Base-by-base conservation (phyloP, 177 flowering plant genomes). In the Vitis hybrid region DNA sequence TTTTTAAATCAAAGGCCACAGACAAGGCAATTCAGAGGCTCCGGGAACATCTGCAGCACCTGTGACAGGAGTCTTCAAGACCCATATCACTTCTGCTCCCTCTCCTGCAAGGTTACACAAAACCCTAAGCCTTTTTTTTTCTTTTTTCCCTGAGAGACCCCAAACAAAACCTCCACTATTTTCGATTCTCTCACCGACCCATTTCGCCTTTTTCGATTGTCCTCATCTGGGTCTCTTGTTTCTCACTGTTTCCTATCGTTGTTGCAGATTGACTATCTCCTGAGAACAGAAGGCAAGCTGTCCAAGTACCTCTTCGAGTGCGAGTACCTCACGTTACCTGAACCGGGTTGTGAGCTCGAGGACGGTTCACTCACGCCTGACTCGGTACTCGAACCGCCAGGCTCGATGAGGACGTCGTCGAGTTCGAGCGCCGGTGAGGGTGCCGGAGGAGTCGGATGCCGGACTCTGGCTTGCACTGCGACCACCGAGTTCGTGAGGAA, bases 31-130 rank as follows among this genome's bases (percentile, higher is more conserved):
- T 79, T 73, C 74, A 82, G 88, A 74, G 88, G 85, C 75, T 80
- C 93, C 72, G 88, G 89, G 48, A 91, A 84, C 79, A 41, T 72
- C 71, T 91, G 98, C 84, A 66, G 70, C 74, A 87, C 87, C 74
- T 91, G 98, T 62, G 88, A 87, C 77, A 87, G 97, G 68, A 77
- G 82, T 79, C 83, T 93, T 24, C 95, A 87, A 79, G 89, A 88
- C 46, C 87, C 89, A 51, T 89, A 74, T 67, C 87, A 85, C 78
- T 91, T 83, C 81, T 93, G 98, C 77, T 91, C 90, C 15, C 73
- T 93, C 18, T 81, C 81, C 18, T 93, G 98, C 94, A 93, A 93
- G 98, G 97, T 92, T 64, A 2, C 52, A 18, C 55, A 46, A 2
- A 51, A 51, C 20, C 17, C 61, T 21, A 15, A 17, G 18, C 5